Evolutionary conservation across 805 yeast species (phyloP).

Genomic region (Cyberlindnera veronae): DNA sequence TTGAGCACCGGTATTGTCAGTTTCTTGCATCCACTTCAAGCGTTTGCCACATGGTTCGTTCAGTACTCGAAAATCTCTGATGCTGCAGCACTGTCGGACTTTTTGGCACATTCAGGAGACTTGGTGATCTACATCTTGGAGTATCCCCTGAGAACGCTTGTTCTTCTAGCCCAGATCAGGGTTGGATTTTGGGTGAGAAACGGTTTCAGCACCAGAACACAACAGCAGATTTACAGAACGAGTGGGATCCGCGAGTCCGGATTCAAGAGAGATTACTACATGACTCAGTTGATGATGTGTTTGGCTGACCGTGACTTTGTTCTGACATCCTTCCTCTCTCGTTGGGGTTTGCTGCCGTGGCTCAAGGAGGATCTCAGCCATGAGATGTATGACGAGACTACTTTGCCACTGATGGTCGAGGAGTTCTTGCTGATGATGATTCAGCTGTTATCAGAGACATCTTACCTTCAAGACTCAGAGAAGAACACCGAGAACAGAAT

Average conservation of each 20-base stretch:
- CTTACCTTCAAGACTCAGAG: constrained; percentile 49
- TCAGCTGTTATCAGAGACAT: constrained; percentile 63
- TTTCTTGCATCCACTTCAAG: constrained; percentile 77
- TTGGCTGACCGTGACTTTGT: constrained; percentile 53
- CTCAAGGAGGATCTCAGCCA: constrained; percentile 38
- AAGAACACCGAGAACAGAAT: constrained; percentile 50
- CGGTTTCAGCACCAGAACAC: constrained; percentile 78
- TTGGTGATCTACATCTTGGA: constrained; percentile 41
- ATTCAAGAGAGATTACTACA: constrained; percentile 69
- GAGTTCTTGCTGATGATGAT: constrained; percentile 72
- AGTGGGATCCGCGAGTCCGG: constrained; percentile 82
- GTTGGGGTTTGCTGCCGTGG: constrained; percentile 71
- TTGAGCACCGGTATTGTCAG: constrained; percentile 52
- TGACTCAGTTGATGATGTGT: constrained; percentile 60
- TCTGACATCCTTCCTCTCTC: constrained; percentile 52
- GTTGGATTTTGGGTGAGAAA: constrained; percentile 94
- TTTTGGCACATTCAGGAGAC: constrained; percentile 12
- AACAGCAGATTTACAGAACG: constrained; percentile 72
- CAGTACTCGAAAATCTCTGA: constrained; percentile 40
- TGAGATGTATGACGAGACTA: constrained; percentile 41
- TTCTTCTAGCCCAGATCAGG: constrained; percentile 76
- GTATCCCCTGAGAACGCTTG: constrained; percentile 73
- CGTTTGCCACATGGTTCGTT: constrained; percentile 66
- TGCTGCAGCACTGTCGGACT: constrained; percentile 3
- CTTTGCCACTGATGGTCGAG: constrained; percentile 65